Conservation (phyloP, 768 basidiomycete species). For the Suillus variegatus region DNA sequence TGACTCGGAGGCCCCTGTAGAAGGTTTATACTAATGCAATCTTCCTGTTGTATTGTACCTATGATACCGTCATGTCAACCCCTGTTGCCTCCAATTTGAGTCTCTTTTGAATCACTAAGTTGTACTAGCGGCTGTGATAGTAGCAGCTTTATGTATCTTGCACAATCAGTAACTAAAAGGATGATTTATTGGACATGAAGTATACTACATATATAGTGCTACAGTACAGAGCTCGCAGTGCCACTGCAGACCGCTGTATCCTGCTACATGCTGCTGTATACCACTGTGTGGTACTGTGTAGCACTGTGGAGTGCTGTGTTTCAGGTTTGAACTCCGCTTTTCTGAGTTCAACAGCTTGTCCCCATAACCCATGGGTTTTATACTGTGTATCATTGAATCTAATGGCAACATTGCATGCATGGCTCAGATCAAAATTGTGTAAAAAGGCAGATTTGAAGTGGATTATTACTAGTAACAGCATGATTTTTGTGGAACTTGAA, state of each 20-base stretch:
- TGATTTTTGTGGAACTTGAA: neutral
- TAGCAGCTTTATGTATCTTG: neutral
- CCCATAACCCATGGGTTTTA: neutral
- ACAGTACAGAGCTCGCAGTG: neutral
- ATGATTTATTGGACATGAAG: neutral
- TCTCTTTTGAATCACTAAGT: neutral
- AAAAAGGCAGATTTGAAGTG: neutral
- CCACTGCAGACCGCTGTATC: neutral
- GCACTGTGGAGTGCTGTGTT: neutral
- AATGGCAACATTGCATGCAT: neutral
- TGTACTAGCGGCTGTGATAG: neutral
- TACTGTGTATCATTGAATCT: neutral
- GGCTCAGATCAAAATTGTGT: neutral
- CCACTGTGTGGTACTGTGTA: neutral
- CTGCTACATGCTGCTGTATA: neutral
- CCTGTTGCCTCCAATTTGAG: neutral
- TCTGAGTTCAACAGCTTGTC: no score
- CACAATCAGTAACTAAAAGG: neutral
- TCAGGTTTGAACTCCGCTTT: neutral
- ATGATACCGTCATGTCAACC: neutral
- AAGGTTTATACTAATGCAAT: no score
- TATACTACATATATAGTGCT: neutral
- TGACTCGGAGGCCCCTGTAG: neutral
- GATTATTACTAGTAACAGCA: neutral
- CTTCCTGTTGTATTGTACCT: neutral